Base-by-base conservation (phyloP, 352 stramenopile species). In the Hyaloperonospora brassicae region DNA sequence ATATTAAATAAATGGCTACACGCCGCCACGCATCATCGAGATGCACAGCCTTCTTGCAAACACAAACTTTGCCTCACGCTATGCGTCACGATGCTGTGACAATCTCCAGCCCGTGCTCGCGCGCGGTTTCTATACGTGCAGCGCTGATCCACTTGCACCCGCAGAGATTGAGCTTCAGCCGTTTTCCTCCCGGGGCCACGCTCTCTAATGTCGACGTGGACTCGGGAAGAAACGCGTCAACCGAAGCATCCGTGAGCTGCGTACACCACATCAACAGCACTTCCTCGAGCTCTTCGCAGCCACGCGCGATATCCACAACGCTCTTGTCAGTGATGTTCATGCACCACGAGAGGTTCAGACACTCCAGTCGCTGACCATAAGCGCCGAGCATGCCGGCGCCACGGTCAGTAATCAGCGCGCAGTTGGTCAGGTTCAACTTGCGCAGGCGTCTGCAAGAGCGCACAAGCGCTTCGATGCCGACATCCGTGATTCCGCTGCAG, bases 281-380 rank as follows among this genome's bases (percentile, higher is more conserved):
- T 40, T 89, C 77, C 14, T 73, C 55, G 25, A 92, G 65, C 23
- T 73, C 56, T n/a, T 68, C 58, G 44, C 80, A 94, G 23, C 69
- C 72, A n/a, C 63, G 64, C 25, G 78, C 78, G 24, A 94, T 42
- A 52, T 84, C 74, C 52, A 79, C 66, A 30, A 91, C 68, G 46
- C 82, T 79, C 55, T 89, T 86, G 70, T 94, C 84, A 9, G 84
- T 94, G 53, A 94, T 87, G 66, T 93, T 91, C 68, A 92, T 84
- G 64, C 83, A 93, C 84, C 84, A 94, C 46, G 82, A 89, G 27
- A 94, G 47, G 52, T 92, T 87, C 34, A 94, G 57, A 22, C 53
- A 61, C 51, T 86, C 70, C 40, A 94, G 67, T 11, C 71, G 73
- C 40, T 79, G 70, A 23, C 67, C 75, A 40, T 86, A 68, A 4